Percentiles rank a stretch among this genome's conserved stretches.
These are phyloP conservation scores for Ustilago crameri DNA, from an alignment of 1,284 basidiomycete genomes.

Conservation along the genomic window DNA sequence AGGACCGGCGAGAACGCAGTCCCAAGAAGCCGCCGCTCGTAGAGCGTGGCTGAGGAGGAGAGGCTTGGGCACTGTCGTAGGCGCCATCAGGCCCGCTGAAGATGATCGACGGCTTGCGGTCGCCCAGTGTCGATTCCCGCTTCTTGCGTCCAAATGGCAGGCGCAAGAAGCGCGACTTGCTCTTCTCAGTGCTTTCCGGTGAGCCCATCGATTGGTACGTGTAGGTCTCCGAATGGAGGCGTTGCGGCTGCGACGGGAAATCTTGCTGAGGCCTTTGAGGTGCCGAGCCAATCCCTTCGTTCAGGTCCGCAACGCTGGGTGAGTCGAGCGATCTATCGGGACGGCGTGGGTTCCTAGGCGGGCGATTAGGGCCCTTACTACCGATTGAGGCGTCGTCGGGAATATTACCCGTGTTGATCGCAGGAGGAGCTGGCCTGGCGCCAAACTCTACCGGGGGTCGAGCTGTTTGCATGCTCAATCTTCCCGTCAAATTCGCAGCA, in stretches of 20 bases:
- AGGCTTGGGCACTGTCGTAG: background rate
- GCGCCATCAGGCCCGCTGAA: constrained; percentile 3
- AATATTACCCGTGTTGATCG: constrained; percentile 10
- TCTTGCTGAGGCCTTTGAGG: constrained; percentile 7
- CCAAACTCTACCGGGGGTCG: background rate
- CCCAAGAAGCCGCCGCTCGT: constrained; percentile 15
- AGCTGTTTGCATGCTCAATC: constrained; percentile 32
- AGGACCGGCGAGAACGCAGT: constrained; percentile 34
- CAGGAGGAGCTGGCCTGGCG: constrained; percentile 2
- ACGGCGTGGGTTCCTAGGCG: constrained; percentile 41
- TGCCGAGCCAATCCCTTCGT: constrained; percentile 2
- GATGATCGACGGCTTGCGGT: constrained; percentile 19
- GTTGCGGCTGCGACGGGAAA: constrained; percentile 18
- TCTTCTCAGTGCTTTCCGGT: constrained; percentile 16
- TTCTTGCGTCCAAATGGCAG: constrained; percentile 45
- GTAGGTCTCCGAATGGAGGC: constrained; percentile 6
- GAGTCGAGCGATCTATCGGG: constrained; percentile 30
- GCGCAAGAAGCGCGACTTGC: constrained; percentile 23
- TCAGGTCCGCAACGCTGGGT: constrained; percentile 19
- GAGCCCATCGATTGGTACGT: constrained; percentile 7
- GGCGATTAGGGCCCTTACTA: constrained; percentile 22
- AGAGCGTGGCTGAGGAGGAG: background rate
- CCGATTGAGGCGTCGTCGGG: constrained; percentile 22
- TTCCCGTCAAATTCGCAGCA: constrained; percentile 6
- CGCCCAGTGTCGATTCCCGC: constrained; percentile 38